Conservation (phyloP, 805 yeast species). For the Saturnispora saitoi region DNA sequence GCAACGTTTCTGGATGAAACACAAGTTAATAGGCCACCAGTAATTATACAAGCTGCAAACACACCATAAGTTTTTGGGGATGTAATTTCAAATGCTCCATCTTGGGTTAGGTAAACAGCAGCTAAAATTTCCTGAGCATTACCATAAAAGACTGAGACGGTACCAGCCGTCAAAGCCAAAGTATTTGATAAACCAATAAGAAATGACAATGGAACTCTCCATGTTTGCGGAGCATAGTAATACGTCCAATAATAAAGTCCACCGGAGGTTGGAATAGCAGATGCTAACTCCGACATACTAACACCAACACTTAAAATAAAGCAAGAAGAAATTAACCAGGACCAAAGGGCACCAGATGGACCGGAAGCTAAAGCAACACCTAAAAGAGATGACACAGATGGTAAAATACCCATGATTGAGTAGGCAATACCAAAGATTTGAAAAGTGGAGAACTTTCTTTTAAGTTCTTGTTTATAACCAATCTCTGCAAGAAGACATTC, state of each 20-base stretch:
- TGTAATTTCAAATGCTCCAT: constrained; percentile 46
- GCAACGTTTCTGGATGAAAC: constrained; percentile 48
- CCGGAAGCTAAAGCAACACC: constrained; percentile 52
- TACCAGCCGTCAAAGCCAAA: constrained; percentile 52
- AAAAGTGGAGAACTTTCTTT: constrained; percentile 48
- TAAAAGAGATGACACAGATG: constrained; percentile 52
- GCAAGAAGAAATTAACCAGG: constrained; percentile 38
- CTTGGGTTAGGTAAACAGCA: constrained; percentile 39
- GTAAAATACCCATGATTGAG: constrained; percentile 53
- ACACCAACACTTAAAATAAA: constrained; percentile 49
- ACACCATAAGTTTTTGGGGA: constrained; percentile 50
- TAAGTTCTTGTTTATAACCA: constrained; percentile 57
- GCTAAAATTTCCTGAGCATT: constrained; percentile 51
- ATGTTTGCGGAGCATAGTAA: constrained; percentile 49
- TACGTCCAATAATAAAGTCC: constrained; percentile 63
- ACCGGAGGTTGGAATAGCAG: constrained; percentile 65
- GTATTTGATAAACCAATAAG: constrained; percentile 60
- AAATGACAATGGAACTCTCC: constrained; percentile 45
- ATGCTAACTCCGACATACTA: constrained; percentile 55
- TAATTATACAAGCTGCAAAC: constrained; percentile 47
- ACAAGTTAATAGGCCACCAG: constrained; percentile 43
- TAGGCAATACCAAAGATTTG: constrained; percentile 57
- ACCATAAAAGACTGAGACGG: constrained; percentile 60
- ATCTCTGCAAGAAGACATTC: constrained; percentile 39
- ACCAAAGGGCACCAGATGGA: constrained; percentile 61